Evolutionary conservation across 2,329 filamentous ascomycete genomes (phyloP).

Genomic region (Xylaria sp.): DNA sequence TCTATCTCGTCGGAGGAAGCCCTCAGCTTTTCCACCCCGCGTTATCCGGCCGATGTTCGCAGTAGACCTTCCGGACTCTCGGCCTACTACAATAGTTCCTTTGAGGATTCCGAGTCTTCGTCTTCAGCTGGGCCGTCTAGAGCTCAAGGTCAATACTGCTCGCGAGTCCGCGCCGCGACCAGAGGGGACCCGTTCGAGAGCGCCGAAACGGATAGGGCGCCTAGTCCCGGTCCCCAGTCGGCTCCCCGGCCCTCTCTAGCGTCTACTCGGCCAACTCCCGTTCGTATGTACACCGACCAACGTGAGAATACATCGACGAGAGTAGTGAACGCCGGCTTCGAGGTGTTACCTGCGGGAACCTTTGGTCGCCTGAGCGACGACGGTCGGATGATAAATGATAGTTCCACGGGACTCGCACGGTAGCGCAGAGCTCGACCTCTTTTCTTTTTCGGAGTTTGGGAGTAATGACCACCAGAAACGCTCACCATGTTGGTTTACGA

Average conservation of each 20-base stretch:
- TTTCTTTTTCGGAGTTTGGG: too few relatives aligned
- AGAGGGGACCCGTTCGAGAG: slow-evolving; percentile 30
- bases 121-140: slow-evolving; percentile 17
- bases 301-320: slow-evolving; percentile 43
- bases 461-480: not conserved
- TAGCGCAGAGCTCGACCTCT: not conserved
- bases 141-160: slow-evolving; percentile 36
- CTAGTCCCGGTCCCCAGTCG: slow-evolving; percentile 13
- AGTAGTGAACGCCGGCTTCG: slow-evolving; percentile 48
- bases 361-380: slow-evolving; percentile 42
- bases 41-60: slow-evolving; percentile 37
- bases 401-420: slow-evolving; percentile 20
- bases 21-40: slow-evolving; percentile 28
- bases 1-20: slow-evolving; percentile 48
- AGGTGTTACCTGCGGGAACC: slow-evolving; percentile 49
- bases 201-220: slow-evolving; percentile 17
- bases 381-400: slow-evolving; percentile 10
- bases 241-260: slow-evolving; percentile 34
- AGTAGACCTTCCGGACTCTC: slow-evolving; percentile 27
- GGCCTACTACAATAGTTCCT: slow-evolving; percentile 35
- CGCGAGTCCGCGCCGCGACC: slow-evolving; percentile 37
- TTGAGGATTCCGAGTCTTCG: slow-evolving; percentile 38
- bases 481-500: not conserved
- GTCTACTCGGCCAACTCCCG: slow-evolving; percentile 40
- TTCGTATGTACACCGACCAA: slow-evolving; percentile 44